A percentile compares a stretch with the other conserved stretches of the same genome.
These are phyloP conservation scores for Aspergillus sp. DNA, from an alignment of 2,329 filamentous ascomycete species.

Conservation along the genomic window DNA sequence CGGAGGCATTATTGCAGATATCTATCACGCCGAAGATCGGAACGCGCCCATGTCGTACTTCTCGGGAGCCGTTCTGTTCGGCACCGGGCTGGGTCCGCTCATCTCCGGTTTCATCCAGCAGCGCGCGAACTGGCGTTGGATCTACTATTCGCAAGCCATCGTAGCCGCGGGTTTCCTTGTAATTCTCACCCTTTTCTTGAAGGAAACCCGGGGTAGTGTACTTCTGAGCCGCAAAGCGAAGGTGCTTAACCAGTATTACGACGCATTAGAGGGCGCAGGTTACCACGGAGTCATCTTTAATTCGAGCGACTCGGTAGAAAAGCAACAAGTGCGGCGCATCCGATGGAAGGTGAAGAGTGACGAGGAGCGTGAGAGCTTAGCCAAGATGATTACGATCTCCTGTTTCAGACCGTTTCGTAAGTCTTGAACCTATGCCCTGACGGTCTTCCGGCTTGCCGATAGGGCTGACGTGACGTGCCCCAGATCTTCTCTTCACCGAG, in stretches of 20 bases:
- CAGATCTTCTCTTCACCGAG: constrained; percentile 55
- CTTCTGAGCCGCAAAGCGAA: constrained; percentile 71
- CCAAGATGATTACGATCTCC: constrained; percentile 68
- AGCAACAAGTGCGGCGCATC: constrained; percentile 51
- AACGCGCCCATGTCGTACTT: constrained; percentile 88
- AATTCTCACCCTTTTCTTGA: constrained; percentile 65
- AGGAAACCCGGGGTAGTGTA: constrained; percentile 76
- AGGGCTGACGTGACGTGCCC: neutral
- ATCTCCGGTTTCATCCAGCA: constrained; percentile 67
- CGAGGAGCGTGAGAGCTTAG: constrained; percentile 66
- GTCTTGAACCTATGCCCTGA: constrained; percentile 12
- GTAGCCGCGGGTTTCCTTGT: constrained; percentile 60
- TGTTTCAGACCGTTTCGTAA: constrained; percentile 69
- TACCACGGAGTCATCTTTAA: constrained; percentile 53
- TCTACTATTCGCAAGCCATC: constrained; percentile 80
- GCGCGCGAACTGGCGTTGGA: constrained; percentile 71
- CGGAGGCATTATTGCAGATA: constrained; percentile 78
- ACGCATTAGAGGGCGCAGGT: constrained; percentile 63
- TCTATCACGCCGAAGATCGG: constrained; percentile 71
- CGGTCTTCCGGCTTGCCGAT: neutral
- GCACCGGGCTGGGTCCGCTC: constrained; percentile 73
- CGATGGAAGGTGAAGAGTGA: constrained; percentile 76
- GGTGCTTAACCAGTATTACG: constrained; percentile 73
- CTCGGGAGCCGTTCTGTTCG: constrained; percentile 69
- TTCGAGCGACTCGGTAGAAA: constrained; percentile 21